Evolutionary conservation across 352 stramenopile species (phyloP), one percentile per base, ranked within the genome.

Genomic region (Globisporangium lucens): DNA sequence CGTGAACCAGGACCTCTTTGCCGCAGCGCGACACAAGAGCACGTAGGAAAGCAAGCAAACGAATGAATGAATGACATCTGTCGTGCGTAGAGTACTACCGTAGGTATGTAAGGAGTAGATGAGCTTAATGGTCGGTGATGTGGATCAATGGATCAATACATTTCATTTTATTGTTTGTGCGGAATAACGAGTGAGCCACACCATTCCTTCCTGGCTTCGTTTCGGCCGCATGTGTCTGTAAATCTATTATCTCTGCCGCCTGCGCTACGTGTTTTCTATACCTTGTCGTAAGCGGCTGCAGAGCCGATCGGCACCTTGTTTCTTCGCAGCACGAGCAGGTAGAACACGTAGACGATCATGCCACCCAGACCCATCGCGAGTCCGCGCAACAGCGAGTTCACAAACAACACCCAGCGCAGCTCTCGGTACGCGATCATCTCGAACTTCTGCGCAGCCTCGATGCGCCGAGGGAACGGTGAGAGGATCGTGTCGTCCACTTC

Each of bases 301-400:
- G 72, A 84, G 3, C 71, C 66, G 4, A 55, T 65, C 12, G 76
- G 66, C 56, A 75, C 70, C 53, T 77, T 77, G 64, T 71, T 87
- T 67, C 67, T 75, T 47, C 84, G 80, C 64, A 90, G 71, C 41
- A 88, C 74, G n/a, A 94, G 68, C 65, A 94, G 67, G 68, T 93
- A 93, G 46, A 93, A 78, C 46, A 93, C 78, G 69, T 93, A 94
- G 56, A 93, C 84, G 64, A 92, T 89, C 77, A 96, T 85, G 29
- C 74, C 68, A n/a, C 89, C 87, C 15, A 94, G 73, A 6, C 80
- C 87, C 41, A 94, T 81, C 51, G 79, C 87, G n/a, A 91, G 47
- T 1, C 89, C 89, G 30, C 83, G 80, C 67, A 96, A 72, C 56
- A 93, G 61, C n/a, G 85, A 84, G 61, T 88, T 94, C 27, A 85